These are phyloP conservation scores for Flaveria sonorensis DNA, from an alignment of 129 eudicot species.

Conservation along the genomic window DNA sequence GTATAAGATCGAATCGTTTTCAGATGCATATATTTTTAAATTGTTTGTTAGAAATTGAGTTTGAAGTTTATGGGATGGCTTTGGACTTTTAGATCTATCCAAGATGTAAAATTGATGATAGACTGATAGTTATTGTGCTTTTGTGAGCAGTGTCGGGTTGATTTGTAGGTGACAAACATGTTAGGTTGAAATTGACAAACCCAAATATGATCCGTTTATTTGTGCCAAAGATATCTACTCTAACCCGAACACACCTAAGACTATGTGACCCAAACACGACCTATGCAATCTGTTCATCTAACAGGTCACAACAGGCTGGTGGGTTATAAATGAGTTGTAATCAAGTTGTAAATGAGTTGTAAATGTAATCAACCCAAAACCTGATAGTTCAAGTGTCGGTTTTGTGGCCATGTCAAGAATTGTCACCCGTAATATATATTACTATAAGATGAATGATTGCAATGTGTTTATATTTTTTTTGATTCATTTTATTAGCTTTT, in stretches of 20 bases:
- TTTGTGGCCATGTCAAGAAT: background rate
- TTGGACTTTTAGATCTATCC: background rate
- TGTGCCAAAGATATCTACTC: background rate
- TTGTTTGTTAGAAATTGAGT: background rate
- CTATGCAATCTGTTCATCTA: background rate
- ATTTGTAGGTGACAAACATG: background rate
- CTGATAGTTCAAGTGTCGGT: background rate
- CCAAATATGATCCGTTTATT: background rate
- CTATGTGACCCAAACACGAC: background rate
- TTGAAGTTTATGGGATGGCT: background rate
- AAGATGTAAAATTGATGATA: background rate
- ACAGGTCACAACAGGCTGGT: background rate
- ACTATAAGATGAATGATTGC: constrained; percentile 1
- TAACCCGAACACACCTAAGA: background rate
- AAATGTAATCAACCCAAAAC: background rate
- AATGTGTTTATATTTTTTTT: background rate
- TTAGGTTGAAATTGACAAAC: background rate
- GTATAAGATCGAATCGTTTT: background rate
- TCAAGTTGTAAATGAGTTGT: too few relatives aligned
- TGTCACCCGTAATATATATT: background rate
- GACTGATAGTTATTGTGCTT: background rate
- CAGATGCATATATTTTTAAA: background rate
- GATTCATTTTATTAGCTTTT: background rate
- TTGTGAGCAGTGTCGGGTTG: background rate
- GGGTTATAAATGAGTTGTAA: constrained; percentile 3